Base-by-base conservation (phyloP, 2,329 filamentous ascomycete genomes). In the Malbranchea zuffiana region DNA sequence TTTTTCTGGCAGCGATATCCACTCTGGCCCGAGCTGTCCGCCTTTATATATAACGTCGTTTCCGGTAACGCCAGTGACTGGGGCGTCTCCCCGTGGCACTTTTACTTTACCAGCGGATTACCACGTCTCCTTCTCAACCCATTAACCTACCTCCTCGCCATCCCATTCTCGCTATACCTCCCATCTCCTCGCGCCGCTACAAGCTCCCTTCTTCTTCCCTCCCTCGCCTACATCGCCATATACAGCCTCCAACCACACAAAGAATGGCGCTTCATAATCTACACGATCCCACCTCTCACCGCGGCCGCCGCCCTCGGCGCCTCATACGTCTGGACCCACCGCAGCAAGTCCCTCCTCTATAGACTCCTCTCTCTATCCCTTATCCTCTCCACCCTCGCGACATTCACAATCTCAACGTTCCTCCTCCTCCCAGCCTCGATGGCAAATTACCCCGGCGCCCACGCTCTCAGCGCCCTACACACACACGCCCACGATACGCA, bases 221-320 rank as follows among this genome's bases (percentile, higher is more conserved):
- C 74, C 6, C 47, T 92, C 1, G 58, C 72, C 19, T 98, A 87
- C 57, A 68, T 92, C 13, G 71, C 71, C 3, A 59, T 92, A 28
- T 96, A 94, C 66, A 94, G 85, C 45, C 50, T 85, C 34, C 81
- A 94, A 44, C 87, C 88, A 0, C 90, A 98, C 65, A 98, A 98
- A 57, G 90, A 98, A 63, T 82, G 86, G 56, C 82, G 90, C 12
- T 98, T 98, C 66, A 79, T 98, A 48, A 77, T 96, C 50, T 96
- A 96, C 61, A 71, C 76, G 35, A 69, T 93, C 16, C 90, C 90
- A 0, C 70, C 80, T 0, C 65, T 96, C 19, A 94, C 87, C 0
- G 80, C 80, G 7, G 73, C 79, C 2, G 80, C 85, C 0, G 78
- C 84, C 3, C 68, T 84, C 3, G 79, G 78, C 13, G 83, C 85